Base-by-base conservation (phyloP, 2,329 filamentous ascomycete genomes). In the Pseudogymnoascus sp. region DNA sequence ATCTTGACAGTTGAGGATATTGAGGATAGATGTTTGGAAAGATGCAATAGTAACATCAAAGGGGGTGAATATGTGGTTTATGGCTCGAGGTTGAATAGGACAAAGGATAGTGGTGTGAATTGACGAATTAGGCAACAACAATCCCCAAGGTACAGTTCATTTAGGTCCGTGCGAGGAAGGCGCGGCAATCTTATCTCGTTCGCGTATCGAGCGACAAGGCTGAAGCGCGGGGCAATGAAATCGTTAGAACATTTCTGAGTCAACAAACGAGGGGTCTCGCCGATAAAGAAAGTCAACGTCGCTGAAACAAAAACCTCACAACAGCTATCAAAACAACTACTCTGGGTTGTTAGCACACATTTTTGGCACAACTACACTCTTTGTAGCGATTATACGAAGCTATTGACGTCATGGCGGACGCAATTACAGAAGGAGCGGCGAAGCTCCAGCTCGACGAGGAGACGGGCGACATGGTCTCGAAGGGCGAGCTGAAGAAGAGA, bases 401-500 rank as follows among this genome's bases (percentile, higher is more conserved):
- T 52, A 59, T 39, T 39, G 55, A 35, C 30, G 73, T 61, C 68
- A 82, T 82, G 80, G 76, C 79, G 64, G 79, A 82, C 69, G 73
- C 75, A 65, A 72, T 80, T 36, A 66, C 68, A 30, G 73, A 72
- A 63, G 75, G 73, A 60, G 76, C 78, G 38, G 80, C 82, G 64
- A 86, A 86, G 77, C 79, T 86, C 45, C 77, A 83, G 72, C 79
- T 86, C 36, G 84, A 87, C 73, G 81, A 84, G 67, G 82, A 82
- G 74, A 86, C 84, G 2, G 83, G 84, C n/a, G 84, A 87, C 74
- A 84, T 84, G 82, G 80, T 86, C 42, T 85, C 83, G 58, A 85
- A 85, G 72, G 80, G 79, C 67, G 84, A 87, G 74, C 73, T 86
- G 69, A 86, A 85, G 77, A 86, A 86, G 75, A 75, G 83, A 41